Percentiles rank a stretch among this genome's conserved stretches.
Evolutionary conservation across 2,329 filamentous ascomycete species (phyloP).

Genomic region (Aureobasidium leucospermi): DNA sequence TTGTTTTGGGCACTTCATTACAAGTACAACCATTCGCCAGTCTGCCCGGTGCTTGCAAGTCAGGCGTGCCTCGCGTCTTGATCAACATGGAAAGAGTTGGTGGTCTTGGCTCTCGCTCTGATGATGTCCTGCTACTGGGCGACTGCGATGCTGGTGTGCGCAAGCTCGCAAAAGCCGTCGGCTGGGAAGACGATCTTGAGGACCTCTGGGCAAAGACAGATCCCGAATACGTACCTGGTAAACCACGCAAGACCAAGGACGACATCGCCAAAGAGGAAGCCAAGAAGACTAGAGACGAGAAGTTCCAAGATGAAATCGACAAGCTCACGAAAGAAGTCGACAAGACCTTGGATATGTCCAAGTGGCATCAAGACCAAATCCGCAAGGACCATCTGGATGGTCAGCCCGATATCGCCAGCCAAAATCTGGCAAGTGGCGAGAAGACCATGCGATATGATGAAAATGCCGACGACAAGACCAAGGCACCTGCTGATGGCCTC

Average conservation of each 20-base stretch:
- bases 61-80: constrained; percentile 65
- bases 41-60: constrained; percentile 57
- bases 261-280: constrained; percentile 20
- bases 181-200: constrained; percentile 82
- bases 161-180: constrained; percentile 68
- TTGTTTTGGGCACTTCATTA: constrained; percentile 85
- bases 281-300: constrained; percentile 45
- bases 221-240: constrained; percentile 31
- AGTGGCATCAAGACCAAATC: constrained; percentile 35
- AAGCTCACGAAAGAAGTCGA: constrained; percentile 53
- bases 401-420: not conserved
- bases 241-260: constrained; percentile 12
- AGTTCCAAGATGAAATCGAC: constrained; percentile 50
- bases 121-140: constrained; percentile 78
- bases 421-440: not conserved
- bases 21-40: constrained; percentile 83
- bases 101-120: constrained; percentile 63
- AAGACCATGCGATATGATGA: constrained; percentile 14
- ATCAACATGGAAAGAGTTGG: constrained; percentile 85
- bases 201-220: constrained; percentile 62
- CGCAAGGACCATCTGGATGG: constrained; percentile 16
- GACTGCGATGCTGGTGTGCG: constrained; percentile 78
- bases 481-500: constrained; percentile 5
- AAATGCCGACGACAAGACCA: not conserved
- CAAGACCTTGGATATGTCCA: constrained; percentile 44